These are phyloP conservation scores for Chaetoceros muelleri DNA, from an alignment of 108 stramenopile genomes.

Conservation along the genomic window DNA sequence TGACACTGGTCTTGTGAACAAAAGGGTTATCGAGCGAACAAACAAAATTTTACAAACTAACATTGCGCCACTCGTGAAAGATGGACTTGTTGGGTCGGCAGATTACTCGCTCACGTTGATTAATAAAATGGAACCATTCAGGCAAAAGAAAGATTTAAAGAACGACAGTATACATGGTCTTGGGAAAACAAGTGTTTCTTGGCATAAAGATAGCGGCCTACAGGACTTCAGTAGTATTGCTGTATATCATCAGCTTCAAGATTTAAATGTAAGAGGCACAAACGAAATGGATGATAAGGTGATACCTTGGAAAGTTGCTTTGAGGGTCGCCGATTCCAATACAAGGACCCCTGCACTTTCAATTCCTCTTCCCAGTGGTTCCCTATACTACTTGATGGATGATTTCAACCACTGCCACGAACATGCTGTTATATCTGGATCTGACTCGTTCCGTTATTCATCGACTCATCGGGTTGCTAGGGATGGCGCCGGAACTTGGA, in stretches of 20 bases:
- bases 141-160: conserved; percentile 32
- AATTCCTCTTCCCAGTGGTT: conserved; percentile 39
- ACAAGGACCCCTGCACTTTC: conserved; percentile 19
- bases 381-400: conserved; percentile 79
- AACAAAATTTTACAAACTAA: conserved; percentile 12
- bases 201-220: conserved; percentile 86
- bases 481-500: conserved; percentile 35
- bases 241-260: conserved; percentile 56
- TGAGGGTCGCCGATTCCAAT: conserved; percentile 35
- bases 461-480: conserved; percentile 57
- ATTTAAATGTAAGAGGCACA: no score
- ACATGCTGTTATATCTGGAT: conserved; percentile 61
- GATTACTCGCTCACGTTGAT: conserved; percentile 75
- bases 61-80: conserved; percentile 12
- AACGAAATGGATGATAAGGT: conserved; percentile 10
- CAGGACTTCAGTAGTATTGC: conserved; percentile 61
- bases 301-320: conserved; percentile 60
- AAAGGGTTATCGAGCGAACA: conserved; percentile 21
- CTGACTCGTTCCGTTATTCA: conserved; percentile 31
- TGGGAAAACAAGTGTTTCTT: conserved; percentile 67
- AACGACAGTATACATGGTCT: conserved; percentile 33
- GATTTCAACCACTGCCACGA: conserved; percentile 83
- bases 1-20: conserved; percentile 35
- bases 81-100: conserved; percentile 29
- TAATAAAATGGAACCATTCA: conserved; percentile 62